Conservation (phyloP, 2,329 filamentous ascomycete species). For the Pseudogymnoascus sp. region DNA sequence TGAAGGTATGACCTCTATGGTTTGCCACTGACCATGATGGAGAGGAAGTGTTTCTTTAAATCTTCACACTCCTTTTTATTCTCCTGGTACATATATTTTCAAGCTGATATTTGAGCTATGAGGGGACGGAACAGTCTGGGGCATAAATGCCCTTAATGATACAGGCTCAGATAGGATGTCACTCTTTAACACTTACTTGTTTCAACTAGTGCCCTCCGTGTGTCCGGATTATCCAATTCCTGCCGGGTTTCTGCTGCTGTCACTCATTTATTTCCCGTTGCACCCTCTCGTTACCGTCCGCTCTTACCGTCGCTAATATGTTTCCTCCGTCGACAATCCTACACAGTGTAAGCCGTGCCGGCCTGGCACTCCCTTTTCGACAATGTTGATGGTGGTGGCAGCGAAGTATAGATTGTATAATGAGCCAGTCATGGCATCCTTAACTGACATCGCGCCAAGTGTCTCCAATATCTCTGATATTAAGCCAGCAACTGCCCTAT, state of each 20-base stretch:
- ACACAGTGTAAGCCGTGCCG: background rate
- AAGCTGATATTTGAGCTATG: background rate
- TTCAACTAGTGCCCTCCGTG: background rate
- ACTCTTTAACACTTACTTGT: background rate
- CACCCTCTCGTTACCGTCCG: background rate
- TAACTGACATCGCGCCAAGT: too few relatives aligned
- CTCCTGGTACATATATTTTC: background rate
- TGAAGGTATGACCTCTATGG: too few relatives aligned
- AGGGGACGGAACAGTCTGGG: background rate
- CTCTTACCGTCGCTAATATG: background rate
- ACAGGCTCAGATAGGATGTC: background rate
- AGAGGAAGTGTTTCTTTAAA: background rate
- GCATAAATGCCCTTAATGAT: background rate
- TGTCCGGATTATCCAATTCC: background rate
- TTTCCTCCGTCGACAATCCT: background rate
- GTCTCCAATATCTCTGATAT: too few relatives aligned
- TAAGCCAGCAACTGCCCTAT: too few relatives aligned
- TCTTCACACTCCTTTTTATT: too few relatives aligned
- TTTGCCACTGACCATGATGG: background rate
- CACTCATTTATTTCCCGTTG: background rate
- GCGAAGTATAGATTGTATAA: too few relatives aligned
- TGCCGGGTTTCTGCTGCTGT: background rate
- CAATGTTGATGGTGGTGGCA: too few relatives aligned
- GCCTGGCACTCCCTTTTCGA: background rate
- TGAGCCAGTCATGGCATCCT: too few relatives aligned